Evolutionary conservation across 176 grass and related monocot species (phyloP), one percentile per base, ranked within the genome.

Genomic region (Triticum timopheevii): DNA sequence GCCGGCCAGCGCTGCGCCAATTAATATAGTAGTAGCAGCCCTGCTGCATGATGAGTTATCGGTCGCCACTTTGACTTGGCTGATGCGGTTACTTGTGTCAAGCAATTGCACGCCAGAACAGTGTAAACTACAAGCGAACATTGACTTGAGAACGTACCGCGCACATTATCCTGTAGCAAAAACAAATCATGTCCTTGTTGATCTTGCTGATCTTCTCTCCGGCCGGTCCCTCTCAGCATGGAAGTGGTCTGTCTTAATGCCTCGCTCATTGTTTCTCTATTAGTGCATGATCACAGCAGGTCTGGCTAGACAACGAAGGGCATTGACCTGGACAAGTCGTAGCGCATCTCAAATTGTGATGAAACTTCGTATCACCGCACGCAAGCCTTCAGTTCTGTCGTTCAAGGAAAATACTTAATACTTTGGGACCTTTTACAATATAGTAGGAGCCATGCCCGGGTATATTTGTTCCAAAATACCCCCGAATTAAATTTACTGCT

Each of bases 221-320:
- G 2, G 25, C 70, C 44, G 4, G 25, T 31, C 73, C 25, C 73
- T 52, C 8, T 76, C 73, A 27, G 4, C 25, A 76, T 54, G 73
- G 25, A 76, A 50, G 13, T 50, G 49, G 71, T 17, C 45, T 58
- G 40, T 49, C 45, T 59, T 28, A 24, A 73, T 25, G 23, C 22
- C 12, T 45, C 12, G 36, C 39, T 42, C 35, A 13, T 0, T 15
- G 39, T 47, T 34, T 34, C 47, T 17, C 8, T 77, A 79, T 62
- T 23, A 2, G 36, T 62, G 76, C 6, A 39, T 61, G 54, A 62
- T 61, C 54, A 61, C 74, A 38, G 56, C 42, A 83, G 61, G 17
- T 72, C 66, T 24, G 49, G 25, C 35, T 63, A 17, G 78, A 80
- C 78, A 65, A 15, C 36, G 78, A 80, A 80, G 42, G 59, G 59